Base-by-base conservation (phyloP, 768 basidiomycete genomes). In the Termitomyces sp. region DNA sequence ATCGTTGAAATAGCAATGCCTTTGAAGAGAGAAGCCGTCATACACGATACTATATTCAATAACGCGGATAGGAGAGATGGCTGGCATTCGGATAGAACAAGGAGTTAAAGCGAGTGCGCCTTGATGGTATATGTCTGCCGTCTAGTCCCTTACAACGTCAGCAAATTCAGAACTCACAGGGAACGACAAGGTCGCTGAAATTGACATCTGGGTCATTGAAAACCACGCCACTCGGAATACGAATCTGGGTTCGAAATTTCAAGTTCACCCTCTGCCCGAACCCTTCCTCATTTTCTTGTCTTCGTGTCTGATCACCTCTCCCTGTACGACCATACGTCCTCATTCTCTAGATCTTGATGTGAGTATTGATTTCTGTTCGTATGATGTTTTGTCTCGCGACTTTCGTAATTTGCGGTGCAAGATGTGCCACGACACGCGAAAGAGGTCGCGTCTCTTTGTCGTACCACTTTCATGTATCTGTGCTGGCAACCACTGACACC, bases 191-290 rank as follows among this genome's bases (percentile, higher is more conserved):
- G 10, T 32, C 10, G 32, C 11, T 10, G 32, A 32, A 32, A 32
- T 32, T 32, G 32, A n/a, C n/a, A n/a, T n/a, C n/a, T n/a, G n/a
- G n/a, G n/a, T 16, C 11, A 32, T 32, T 32, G 32, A 32, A 32
- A 28, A 28, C 5, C 59, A 62, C 60, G 64, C 66, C 67, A 65
- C 58, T 51, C 75, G 75, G 76, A 67, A 66, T 66, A 51, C 68
- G 61, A 76, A 77, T 73, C 76, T 65, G 76, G 73, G 66, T 74
- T 75, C 74, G 40, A 77, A 77, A 66, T 49, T 72, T 76, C 68
- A 63, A 63, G 66, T 67, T 68, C 70, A 69, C 71, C 70, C 70
- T 72, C 71, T 72, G 67, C 71, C 70, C 70, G 70, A 68, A 59
- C 63, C 61, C 59, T 64, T 65, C 67, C 64, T 70, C 64, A 71